phyloP scores from a whole-genome alignment of 2,329 filamentous ascomycete species.

The Monilinia laxa region DNA sequence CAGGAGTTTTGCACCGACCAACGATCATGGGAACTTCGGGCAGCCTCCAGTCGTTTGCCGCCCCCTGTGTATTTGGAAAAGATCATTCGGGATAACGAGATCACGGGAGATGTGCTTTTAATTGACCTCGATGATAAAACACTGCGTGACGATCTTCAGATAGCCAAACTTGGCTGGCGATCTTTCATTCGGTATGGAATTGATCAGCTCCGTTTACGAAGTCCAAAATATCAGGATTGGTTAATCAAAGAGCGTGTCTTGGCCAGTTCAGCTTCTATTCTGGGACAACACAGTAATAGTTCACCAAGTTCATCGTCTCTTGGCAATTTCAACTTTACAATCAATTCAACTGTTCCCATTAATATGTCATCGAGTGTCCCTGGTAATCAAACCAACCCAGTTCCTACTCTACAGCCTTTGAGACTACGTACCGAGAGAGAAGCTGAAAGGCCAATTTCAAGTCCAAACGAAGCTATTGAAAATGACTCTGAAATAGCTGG shows the following conservation, averaged over 20 bases:
- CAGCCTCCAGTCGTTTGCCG: constrained; percentile 43
- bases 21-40: constrained; percentile 49
- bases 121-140: constrained; percentile 30
- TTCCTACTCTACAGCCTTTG: constrained; percentile 12
- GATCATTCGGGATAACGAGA: constrained; percentile 58
- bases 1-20: constrained; percentile 59
- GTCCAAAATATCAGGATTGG: constrained; percentile 47
- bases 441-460: background rate
- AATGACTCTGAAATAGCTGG: background rate
- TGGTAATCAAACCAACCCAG: background rate
- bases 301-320: constrained; percentile 3
- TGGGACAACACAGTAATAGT: constrained; percentile 1
- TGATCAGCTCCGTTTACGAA: constrained; percentile 52
- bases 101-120: constrained; percentile 43
- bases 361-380: background rate
- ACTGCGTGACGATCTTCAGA: constrained; percentile 34
- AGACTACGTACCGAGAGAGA: background rate
- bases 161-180: constrained; percentile 32
- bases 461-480: background rate
- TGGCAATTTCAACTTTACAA: constrained; percentile 17
- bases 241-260: background rate
- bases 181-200: constrained; percentile 56
- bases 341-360: constrained; percentile 20
- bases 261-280: background rate
- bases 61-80: constrained; percentile 53